Evolutionary conservation across 495 filamentous ascomycete species (phyloP).

Genomic region (Trypethelium eluteriae): DNA sequence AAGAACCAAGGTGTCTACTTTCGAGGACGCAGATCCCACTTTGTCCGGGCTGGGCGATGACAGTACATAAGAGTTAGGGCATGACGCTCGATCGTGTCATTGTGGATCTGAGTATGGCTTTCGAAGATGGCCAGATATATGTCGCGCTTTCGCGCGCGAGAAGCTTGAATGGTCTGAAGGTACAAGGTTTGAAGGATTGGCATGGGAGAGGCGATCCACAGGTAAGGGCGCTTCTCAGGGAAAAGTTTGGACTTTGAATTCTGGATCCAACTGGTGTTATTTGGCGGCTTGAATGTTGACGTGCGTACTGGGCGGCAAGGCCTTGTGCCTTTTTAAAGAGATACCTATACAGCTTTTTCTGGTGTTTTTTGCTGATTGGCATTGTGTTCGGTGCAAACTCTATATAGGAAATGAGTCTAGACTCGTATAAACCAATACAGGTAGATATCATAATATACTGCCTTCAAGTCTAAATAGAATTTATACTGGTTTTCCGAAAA

Average conservation of each 20-base stretch:
- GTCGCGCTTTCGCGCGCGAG: constrained; percentile 38
- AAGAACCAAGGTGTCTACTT: constrained; percentile 26
- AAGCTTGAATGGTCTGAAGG: constrained; percentile 34
- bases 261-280: not conserved
- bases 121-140: constrained; percentile 41
- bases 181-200: constrained; percentile 19
- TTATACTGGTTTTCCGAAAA: too few species aligned
- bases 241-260: not conserved
- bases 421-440: too few species aligned
- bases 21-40: constrained; percentile 42
- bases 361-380: too few species aligned
- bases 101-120: constrained; percentile 35
- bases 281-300: not conserved
- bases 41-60: constrained; percentile 40
- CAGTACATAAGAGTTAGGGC: constrained; percentile 44
- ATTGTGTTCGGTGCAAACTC: too few species aligned
- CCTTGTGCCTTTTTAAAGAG: too few species aligned
- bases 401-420: too few species aligned
- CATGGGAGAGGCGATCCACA: not conserved
- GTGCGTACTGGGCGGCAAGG: too few species aligned
- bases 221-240: not conserved
- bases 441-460: too few species aligned
- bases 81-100: constrained; percentile 39
- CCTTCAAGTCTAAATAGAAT: too few species aligned
- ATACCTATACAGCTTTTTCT: too few species aligned